Percentiles rank a stretch among this genome's conserved stretches.
phyloP scores from a whole-genome alignment of 805 yeast genomes.

The Metschnikowia lachancei region DNA sequence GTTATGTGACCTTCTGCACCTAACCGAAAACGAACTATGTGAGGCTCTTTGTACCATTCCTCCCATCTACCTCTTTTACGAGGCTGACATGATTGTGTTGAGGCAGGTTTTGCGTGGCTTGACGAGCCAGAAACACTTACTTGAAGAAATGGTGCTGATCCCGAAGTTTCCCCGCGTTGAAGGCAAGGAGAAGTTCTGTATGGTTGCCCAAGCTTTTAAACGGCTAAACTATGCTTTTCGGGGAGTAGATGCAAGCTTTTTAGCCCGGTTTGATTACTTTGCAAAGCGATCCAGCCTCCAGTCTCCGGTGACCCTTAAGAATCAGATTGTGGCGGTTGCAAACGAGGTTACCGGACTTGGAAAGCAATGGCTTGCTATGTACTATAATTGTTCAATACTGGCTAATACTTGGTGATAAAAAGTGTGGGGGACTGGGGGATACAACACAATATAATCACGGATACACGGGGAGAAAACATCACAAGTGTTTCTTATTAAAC shows the following conservation, averaged over 20 bases:
- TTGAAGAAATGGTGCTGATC: not conserved
- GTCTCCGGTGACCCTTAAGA: too few species aligned
- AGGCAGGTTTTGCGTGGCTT: constrained; percentile 4
- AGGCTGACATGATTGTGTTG: constrained; percentile 8
- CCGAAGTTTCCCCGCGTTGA: not conserved
- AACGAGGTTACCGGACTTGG: too few species aligned
- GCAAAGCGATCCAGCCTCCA: too few species aligned
- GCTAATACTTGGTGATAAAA: too few species aligned
- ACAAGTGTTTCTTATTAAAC: too few species aligned
- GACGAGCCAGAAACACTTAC: not conserved
- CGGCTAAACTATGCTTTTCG: not conserved
- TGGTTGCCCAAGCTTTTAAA: not conserved
- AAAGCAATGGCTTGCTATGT: too few species aligned
- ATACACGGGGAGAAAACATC: too few species aligned
- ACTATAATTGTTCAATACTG: too few species aligned
- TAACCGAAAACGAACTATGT: constrained; percentile 1
- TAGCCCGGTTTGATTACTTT: too few species aligned
- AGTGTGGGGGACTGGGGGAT: too few species aligned
- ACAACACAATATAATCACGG: too few species aligned
- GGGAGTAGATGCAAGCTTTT: constrained; percentile 2
- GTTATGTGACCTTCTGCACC: not conserved
- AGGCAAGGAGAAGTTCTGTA: not conserved
- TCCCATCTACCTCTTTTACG: not conserved
- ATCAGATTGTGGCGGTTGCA: too few species aligned
- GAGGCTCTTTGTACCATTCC: constrained; percentile 4